Base-by-base conservation (phyloP, 2,329 filamentous ascomycete genomes). In the Colletotrichum tofieldiae region DNA sequence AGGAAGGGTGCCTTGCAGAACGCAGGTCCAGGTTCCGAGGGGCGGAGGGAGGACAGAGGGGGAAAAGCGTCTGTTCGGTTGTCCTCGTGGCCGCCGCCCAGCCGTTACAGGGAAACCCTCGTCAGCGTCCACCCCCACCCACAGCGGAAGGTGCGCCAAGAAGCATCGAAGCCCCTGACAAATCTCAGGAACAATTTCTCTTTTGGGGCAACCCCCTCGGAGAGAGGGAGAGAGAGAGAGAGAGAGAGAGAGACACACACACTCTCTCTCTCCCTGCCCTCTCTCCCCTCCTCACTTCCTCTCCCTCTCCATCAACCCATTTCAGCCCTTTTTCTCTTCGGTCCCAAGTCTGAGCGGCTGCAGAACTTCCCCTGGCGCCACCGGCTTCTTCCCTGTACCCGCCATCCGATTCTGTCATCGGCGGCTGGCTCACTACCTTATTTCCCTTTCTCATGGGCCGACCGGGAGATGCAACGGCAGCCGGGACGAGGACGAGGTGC, bases 121-220 rank as follows among this genome's bases (percentile, higher is more conserved):
- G 62, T 11, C 45, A 52, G 23, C 16, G n/a, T 14, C n/a, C 51
- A 26, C 49, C 32, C 41, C 55, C 18, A 43, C 20, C 20, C n/a
- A 37, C 62, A 35, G 62, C 37, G 9, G 56, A 56, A 41, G 49
- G 37, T n/a, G 32, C 43, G 68, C 65, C 51, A 71, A 71, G 65
- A 54, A n/a, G n/a, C 18, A 26, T 20, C 5, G 51, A 43, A 68
- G 58, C 68, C 65, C 68, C 68, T 71, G 68, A 62, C 23, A 62
- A 67, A 62, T 71, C 45, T 67, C 54, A 62, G 20, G 43, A 23
- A 51, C 43, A 26, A 45, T 16, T n/a, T 32, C 12, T n/a, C n/a
- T 35, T 18, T 54, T 32, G 11, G 29, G 29, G 18, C 51, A 6
- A 32, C 29, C 29, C 29, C 29, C 29, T 32, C 29, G 23, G 23